phyloP scores from a whole-genome alignment of 495 filamentous ascomycete genomes.

The Sporormia fimetaria region DNA sequence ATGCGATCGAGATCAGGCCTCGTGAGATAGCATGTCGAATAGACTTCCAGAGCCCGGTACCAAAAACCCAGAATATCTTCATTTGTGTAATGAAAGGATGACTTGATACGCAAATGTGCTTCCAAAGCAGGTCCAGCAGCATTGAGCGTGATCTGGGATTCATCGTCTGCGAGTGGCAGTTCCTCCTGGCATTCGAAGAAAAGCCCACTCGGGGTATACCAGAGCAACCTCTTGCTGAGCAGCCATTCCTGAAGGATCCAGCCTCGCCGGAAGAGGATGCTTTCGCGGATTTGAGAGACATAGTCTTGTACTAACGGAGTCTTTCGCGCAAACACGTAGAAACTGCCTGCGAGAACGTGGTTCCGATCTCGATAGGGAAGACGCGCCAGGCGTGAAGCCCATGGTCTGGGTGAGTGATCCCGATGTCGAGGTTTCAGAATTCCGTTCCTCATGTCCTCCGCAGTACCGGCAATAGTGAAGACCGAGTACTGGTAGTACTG shows the following conservation, averaged over 20 bases:
- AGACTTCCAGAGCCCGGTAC: conserved; percentile 5
- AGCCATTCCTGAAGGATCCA: conserved; percentile 8
- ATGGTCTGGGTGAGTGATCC: conserved; percentile 1
- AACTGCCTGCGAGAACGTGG: neutral
- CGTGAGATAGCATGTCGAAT: neutral
- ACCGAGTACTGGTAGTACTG: conserved; percentile 7
- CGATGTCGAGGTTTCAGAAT: neutral
- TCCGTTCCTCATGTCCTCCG: conserved; percentile 5
- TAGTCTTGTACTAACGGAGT: conserved; percentile 3
- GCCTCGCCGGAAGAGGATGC: conserved; percentile 4
- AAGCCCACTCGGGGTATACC: conserved; percentile 3
- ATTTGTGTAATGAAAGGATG: neutral
- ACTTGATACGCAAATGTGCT: neutral
- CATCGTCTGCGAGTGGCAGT: conserved; percentile 2
- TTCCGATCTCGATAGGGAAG: conserved; percentile 3
- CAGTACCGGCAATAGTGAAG: conserved; percentile 3
- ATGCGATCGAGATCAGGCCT: conserved; percentile 2
- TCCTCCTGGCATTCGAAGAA: conserved; percentile 8
- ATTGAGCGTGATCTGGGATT: conserved; percentile 2
- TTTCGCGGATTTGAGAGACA: conserved; percentile 1
- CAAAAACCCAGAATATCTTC: conserved; percentile 3
- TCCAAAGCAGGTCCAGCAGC: neutral
- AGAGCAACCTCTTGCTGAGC: conserved; percentile 1
- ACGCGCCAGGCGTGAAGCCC: conserved; percentile 1
- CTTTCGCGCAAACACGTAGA: conserved; percentile 2